Percentiles rank a stretch among this genome's conserved stretches.
phyloP scores from a whole-genome alignment of 2,329 filamentous ascomycete genomes.

The Dactylellina parvicollis region DNA sequence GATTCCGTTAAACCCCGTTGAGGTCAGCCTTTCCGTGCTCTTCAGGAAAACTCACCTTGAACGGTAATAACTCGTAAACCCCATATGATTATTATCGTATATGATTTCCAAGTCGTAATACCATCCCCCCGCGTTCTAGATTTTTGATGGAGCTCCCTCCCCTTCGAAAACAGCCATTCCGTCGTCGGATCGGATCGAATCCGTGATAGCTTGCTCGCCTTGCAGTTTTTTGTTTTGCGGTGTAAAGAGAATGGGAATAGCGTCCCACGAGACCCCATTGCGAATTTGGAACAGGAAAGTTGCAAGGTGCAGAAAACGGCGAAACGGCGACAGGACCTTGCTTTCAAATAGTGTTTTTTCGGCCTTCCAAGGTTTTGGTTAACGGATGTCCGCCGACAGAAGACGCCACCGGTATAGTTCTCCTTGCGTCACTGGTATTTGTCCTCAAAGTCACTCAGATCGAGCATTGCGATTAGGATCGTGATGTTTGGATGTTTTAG shows the following conservation, averaged over 20 bases:
- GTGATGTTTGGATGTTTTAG: neutral
- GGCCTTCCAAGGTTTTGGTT: conserved; percentile 5
- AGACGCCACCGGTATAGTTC: too few species aligned
- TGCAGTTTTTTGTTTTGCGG: too few species aligned
- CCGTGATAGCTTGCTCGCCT: neutral
- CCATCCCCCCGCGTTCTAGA: too few species aligned
- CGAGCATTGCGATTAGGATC: conserved; percentile 4
- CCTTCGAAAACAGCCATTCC: too few species aligned
- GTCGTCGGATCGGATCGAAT: neutral
- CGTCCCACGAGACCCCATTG: neutral
- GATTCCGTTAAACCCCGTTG: too few species aligned
- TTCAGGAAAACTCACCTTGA: too few species aligned
- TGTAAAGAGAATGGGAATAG: too few species aligned
- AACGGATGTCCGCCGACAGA: too few species aligned
- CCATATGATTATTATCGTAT: too few species aligned
- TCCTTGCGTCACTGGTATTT: conserved; percentile 2
- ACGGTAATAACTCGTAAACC: too few species aligned
- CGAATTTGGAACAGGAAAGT: neutral
- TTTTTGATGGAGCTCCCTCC: too few species aligned
- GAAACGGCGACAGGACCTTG: neutral
- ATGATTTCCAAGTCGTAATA: too few species aligned
- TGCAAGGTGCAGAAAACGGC: conserved; percentile 3
- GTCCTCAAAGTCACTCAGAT: conserved; percentile 8
- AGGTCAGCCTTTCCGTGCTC: neutral
- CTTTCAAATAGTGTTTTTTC: conserved; percentile 7